Evolutionary conservation across 805 yeast species (phyloP).

Genomic region (Candida ascalaphidarum): DNA sequence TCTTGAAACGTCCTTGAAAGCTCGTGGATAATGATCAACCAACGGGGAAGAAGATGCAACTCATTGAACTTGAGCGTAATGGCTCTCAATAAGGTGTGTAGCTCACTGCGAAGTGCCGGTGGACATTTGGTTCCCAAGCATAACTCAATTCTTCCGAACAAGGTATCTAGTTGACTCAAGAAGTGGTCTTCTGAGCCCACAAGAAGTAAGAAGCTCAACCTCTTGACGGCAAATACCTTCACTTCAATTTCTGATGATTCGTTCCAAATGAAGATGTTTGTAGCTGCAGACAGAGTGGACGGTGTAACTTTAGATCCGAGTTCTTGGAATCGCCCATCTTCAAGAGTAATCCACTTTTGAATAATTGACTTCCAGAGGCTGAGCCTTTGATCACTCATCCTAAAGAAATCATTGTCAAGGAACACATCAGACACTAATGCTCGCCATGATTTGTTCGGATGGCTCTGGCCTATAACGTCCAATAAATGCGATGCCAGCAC

Average conservation of each 20-base stretch:
- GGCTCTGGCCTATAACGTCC: slow-evolving; percentile 21
- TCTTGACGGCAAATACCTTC: slow-evolving; percentile 45
- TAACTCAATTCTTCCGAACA: slow-evolving; percentile 26
- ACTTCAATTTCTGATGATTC: slow-evolving; percentile 52
- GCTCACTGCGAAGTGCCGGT: slow-evolving; percentile 27
- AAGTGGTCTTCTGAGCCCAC: slow-evolving; percentile 53
- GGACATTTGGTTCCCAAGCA: slow-evolving; percentile 25
- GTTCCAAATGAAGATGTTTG: slow-evolving; percentile 66
- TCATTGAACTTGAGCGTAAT: slow-evolving; percentile 55
- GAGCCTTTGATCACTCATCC: slow-evolving; percentile 14
- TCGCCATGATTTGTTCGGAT: slow-evolving; percentile 53
- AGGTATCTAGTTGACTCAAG: slow-evolving; percentile 41
- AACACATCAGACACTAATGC: slow-evolving; percentile 53
- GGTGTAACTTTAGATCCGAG: slow-evolving; percentile 28
- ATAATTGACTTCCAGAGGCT: slow-evolving; percentile 49
- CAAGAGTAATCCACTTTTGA: slow-evolving; percentile 54
- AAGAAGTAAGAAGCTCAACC: slow-evolving; percentile 57
- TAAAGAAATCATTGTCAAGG: slow-evolving; percentile 52
- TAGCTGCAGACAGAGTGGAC: slow-evolving; percentile 35
- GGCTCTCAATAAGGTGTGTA: slow-evolving; percentile 55
- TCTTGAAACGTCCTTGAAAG: slow-evolving; percentile 44
- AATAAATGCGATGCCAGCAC: slow-evolving; percentile 38
- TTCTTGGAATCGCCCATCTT: slow-evolving; percentile 52
- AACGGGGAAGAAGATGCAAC: slow-evolving; percentile 55
- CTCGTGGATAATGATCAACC: slow-evolving; percentile 61